phyloP scores from a whole-genome alignment of 2,329 filamentous ascomycete genomes.

The Stenocarpella maydis region DNA sequence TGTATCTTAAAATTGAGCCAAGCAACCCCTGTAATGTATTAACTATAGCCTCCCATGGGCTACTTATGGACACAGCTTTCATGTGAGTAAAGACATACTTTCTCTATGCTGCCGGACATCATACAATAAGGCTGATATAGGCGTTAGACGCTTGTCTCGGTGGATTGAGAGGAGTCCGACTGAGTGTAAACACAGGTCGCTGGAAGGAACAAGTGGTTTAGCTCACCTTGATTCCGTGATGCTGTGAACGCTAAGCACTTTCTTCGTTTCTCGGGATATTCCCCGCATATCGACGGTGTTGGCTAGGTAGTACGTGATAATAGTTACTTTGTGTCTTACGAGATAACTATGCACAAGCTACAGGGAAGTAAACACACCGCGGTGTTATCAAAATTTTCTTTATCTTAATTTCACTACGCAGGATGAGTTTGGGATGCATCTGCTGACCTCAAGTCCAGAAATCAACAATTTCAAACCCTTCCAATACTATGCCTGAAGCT shows the following conservation, averaged over 20 bases:
- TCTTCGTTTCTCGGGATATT: not conserved
- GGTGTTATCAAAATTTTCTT: not conserved
- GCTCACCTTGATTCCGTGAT: conserved; percentile 13
- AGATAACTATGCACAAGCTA: not conserved
- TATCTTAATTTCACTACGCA: not conserved
- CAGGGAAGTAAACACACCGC: not conserved
- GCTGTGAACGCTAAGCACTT: conserved; percentile 2
- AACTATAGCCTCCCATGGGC: conserved; percentile 3
- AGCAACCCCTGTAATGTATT: not conserved
- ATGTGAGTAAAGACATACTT: not conserved
- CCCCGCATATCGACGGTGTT: not conserved
- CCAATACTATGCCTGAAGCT: not conserved
- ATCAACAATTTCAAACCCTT: not conserved
- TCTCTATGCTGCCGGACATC: too few species aligned
- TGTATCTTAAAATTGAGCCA: conserved; percentile 2
- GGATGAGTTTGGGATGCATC: not conserved
- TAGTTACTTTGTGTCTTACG: too few species aligned
- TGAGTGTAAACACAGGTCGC: conserved; percentile 2
- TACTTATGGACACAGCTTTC: not conserved
- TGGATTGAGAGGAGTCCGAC: conserved; percentile 5
- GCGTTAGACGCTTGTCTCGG: not conserved
- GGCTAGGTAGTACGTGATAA: too few species aligned
- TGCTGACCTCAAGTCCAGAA: not conserved
- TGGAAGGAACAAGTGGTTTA: conserved; percentile 18
- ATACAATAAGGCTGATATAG: not conserved